Conservation (phyloP, 176 grass and related monocot species). For the Oryza australiensis region DNA sequence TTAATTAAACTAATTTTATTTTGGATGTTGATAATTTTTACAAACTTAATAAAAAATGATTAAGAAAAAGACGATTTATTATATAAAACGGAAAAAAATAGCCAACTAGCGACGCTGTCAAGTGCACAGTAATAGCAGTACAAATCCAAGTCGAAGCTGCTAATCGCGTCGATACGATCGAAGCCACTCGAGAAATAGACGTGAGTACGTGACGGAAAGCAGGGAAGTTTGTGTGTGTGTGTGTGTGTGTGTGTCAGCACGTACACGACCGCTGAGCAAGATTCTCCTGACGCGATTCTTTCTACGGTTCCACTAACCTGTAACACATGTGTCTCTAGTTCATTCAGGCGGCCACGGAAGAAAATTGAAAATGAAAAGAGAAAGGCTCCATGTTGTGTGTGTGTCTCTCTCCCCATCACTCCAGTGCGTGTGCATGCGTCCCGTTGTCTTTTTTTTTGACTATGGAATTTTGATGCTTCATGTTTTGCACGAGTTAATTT, state of each 20-base stretch:
- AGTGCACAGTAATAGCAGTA: no score
- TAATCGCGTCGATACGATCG: neutral
- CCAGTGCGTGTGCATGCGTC: neutral
- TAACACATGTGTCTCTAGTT: neutral
- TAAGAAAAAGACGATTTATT: no score
- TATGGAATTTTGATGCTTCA: no score
- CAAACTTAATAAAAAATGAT: no score
- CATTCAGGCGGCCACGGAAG: neutral
- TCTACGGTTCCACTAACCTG: neutral
- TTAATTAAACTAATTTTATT: no score
- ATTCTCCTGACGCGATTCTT: neutral
- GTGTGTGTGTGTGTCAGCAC: neutral
- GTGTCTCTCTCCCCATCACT: neutral
- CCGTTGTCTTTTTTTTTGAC: neutral
- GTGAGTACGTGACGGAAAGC: neutral
- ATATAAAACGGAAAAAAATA: no score
- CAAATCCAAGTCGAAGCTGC: neutral
- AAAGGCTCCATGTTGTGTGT: no score
- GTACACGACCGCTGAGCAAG: neutral
- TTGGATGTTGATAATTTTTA: no score
- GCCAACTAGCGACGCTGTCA: no score
- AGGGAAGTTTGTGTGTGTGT: neutral
- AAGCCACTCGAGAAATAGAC: neutral
- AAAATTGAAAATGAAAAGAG: neutral
- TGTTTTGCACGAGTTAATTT: no score